Evolutionary conservation across 495 filamentous ascomycete species (phyloP).

Genomic region (Penicillium steckii): DNA sequence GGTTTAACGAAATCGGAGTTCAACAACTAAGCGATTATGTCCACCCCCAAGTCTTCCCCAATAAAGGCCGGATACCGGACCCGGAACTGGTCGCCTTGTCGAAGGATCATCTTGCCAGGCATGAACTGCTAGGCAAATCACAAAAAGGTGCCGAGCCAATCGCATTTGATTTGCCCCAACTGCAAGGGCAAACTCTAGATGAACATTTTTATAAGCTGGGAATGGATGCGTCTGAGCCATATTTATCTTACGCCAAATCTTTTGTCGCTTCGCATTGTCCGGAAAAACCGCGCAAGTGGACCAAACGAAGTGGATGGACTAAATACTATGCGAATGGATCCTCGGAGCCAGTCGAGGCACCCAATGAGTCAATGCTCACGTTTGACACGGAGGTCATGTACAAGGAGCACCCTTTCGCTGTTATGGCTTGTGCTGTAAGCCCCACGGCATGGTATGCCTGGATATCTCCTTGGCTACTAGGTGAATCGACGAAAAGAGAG

Average conservation of each 20-base stretch:
- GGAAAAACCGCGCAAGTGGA: conserved; percentile 76
- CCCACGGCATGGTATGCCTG: conserved; percentile 93
- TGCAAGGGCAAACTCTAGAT: conserved; percentile 80
- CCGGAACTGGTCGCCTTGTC: conserved; percentile 74
- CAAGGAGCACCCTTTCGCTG: conserved; percentile 84
- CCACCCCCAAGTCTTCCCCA: conserved; percentile 78
- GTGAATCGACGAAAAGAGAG: conserved; percentile 68
- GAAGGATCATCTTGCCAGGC: conserved; percentile 76
- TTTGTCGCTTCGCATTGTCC: conserved; percentile 68
- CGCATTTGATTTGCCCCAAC: conserved; percentile 76
- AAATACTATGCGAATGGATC: conserved; percentile 79
- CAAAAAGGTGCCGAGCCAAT: conserved; percentile 72
- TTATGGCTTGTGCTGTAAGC: conserved; percentile 93
- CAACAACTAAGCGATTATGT: conserved; percentile 86
- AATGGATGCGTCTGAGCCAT: conserved; percentile 86
- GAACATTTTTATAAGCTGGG: conserved; percentile 95
- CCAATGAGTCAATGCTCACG: conserved; percentile 75
- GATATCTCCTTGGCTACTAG: conserved; percentile 93
- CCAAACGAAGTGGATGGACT: conserved; percentile 84
- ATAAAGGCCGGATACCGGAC: conserved; percentile 54
- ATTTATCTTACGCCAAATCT: conserved; percentile 68
- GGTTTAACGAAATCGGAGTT: conserved; percentile 90
- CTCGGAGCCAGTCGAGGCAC: conserved; percentile 67
- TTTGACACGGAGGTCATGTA: conserved; percentile 99
- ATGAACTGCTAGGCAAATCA: conserved; percentile 89